Conservation (phyloP, 139 green algal genomes). For the Deuterostichococcus epilithicus region DNA sequence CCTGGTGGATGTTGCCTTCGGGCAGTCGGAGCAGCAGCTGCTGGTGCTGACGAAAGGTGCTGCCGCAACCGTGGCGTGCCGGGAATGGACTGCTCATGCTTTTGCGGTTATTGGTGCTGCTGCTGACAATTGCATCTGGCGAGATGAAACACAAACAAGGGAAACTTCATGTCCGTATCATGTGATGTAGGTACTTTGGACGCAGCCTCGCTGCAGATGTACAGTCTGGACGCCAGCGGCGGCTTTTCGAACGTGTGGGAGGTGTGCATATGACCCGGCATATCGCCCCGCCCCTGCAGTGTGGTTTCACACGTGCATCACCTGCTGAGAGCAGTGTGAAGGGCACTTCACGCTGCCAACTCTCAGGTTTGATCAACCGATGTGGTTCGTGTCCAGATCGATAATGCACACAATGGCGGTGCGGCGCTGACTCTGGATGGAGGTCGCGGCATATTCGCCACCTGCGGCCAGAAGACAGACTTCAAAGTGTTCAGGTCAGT, state of each 20-base stretch:
- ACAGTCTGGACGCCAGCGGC: not conserved
- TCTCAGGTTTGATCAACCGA: not conserved
- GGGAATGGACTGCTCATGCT: not conserved
- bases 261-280: not conserved
- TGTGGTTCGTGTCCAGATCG: not conserved
- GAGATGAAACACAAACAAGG: not conserved
- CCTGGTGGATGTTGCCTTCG: conserved; percentile 29
- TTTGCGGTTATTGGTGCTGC: conserved; percentile 1
- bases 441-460: not conserved
- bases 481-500: conserved; percentile 12
- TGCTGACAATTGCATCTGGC: not conserved
- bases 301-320: not conserved
- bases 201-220: not conserved
- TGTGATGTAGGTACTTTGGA: not conserved
- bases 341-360: not conserved
- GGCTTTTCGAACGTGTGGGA: not conserved
- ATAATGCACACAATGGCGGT: not conserved
- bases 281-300: not conserved
- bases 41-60: conserved; percentile 20
- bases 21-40: conserved; percentile 5
- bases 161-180: not conserved
- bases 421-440: not conserved
- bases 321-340: no score
- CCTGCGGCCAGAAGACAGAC: conserved; percentile 14
- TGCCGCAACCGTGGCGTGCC: not conserved